These are phyloP conservation scores for Candida alai DNA, from an alignment of 805 yeast genomes.

Conservation along the genomic window DNA sequence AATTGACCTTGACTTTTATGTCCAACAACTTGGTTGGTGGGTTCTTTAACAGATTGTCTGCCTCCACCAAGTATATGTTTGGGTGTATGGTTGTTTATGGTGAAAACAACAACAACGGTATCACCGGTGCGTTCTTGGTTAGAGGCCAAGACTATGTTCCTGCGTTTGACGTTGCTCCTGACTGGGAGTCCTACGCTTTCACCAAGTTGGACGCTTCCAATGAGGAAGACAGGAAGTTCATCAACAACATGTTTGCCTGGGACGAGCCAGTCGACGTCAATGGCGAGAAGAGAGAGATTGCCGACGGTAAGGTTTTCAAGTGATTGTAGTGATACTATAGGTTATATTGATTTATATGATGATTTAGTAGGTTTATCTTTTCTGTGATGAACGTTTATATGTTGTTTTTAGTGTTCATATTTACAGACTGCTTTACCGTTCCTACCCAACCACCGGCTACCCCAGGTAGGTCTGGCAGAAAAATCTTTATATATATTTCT, in stretches of 20 bases:
- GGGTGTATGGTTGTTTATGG: constrained; percentile 95
- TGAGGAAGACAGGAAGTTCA: constrained; percentile 71
- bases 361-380: too few species aligned
- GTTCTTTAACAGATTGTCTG: constrained; percentile 92
- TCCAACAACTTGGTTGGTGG: constrained; percentile 98
- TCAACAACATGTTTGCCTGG: constrained; percentile 97
- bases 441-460: too few species aligned
- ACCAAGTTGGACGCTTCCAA: constrained; percentile 76
- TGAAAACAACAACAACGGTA: constrained; percentile 98
- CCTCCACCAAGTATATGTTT: constrained; percentile 89
- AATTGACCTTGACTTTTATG: constrained; percentile 95
- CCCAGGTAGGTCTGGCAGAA: too few species aligned
- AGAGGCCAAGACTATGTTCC: constrained; percentile 91
- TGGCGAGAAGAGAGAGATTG: constrained; percentile 83
- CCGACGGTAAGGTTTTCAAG: constrained; percentile 97
- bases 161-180: constrained; percentile 98
- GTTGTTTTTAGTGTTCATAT: too few species aligned
- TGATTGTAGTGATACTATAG: too few species aligned
- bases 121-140: constrained; percentile 88
- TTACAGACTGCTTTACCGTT: too few species aligned
- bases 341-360: too few species aligned
- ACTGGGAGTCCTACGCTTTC: constrained; percentile 93
- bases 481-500: too few species aligned
- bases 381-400: too few species aligned
- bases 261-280: constrained; percentile 83